These are phyloP conservation scores for Tausonia pullulans DNA, from an alignment of 1,284 basidiomycete genomes.

Conservation along the genomic window DNA sequence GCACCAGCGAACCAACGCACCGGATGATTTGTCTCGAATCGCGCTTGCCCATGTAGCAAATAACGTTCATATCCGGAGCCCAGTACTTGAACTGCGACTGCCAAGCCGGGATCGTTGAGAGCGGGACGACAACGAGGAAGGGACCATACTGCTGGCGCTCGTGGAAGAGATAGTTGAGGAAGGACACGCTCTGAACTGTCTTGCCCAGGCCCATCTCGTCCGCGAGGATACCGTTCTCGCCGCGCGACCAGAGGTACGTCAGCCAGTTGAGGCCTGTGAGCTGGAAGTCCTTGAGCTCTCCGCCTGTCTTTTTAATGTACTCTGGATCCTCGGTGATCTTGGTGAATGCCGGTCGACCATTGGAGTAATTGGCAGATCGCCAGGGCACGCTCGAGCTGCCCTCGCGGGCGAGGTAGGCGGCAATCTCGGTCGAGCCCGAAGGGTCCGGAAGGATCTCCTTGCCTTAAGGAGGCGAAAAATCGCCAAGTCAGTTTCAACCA, in stretches of 20 bases:
- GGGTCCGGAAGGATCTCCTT: neutral
- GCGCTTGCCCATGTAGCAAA: constrained; percentile 91
- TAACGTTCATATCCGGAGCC: constrained; percentile 94
- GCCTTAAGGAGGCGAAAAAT: too few species aligned
- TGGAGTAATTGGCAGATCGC: constrained; percentile 62
- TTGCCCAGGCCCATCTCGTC: constrained; percentile 99
- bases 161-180: constrained; percentile 92
- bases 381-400: constrained; percentile 72
- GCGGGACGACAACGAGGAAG: constrained; percentile 92
- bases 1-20: constrained; percentile 20
- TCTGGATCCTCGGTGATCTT: constrained; percentile 85
- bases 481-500: neutral
- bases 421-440: constrained; percentile 50
- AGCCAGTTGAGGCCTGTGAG: constrained; percentile 97
- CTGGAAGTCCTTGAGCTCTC: constrained; percentile 93
- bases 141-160: constrained; percentile 89
- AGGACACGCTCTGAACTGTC: constrained; percentile 91
- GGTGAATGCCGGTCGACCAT: constrained; percentile 67
- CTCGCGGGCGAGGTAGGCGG: constrained; percentile 67
- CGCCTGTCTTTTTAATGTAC: constrained; percentile 67
- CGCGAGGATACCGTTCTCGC: constrained; percentile 92
- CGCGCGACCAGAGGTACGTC: constrained; percentile 87
- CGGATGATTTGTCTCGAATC: constrained; percentile 82
- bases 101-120: constrained; percentile 98
- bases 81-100: constrained; percentile 88